phyloP scores from a whole-genome alignment of 495 filamentous ascomycete species.

The Parathielavia appendiculata region DNA sequence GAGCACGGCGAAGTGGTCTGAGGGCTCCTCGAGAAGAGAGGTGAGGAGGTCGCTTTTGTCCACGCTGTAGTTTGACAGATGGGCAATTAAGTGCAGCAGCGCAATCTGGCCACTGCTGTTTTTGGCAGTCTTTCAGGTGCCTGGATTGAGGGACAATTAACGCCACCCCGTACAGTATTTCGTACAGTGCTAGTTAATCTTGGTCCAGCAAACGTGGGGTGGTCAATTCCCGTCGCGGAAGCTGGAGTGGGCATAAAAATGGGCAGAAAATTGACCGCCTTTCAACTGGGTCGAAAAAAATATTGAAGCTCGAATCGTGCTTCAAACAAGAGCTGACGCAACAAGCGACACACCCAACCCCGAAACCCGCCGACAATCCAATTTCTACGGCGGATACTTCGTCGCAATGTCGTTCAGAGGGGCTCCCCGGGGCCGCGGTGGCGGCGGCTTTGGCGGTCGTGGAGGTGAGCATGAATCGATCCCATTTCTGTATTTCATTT shows the following conservation, averaged over 20 bases:
- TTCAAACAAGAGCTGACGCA: slow-evolving; percentile 4
- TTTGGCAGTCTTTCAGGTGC: slow-evolving; percentile 2
- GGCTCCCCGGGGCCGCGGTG: slow-evolving; percentile 29
- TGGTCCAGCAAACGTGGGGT: background rate
- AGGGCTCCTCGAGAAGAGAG: background rate
- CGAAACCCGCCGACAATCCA: slow-evolving; percentile 14
- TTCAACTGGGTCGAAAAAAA: slow-evolving; percentile 18
- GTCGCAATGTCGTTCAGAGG: slow-evolving; percentile 31
- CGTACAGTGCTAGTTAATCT: slow-evolving; percentile 5
- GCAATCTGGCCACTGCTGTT: slow-evolving; percentile 25
- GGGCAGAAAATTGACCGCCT: slow-evolving; percentile 21
- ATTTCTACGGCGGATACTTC: slow-evolving; percentile 9
- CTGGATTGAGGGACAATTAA: background rate
- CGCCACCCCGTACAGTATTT: slow-evolving; percentile 10
- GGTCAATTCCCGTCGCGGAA: background rate
- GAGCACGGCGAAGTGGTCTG: background rate
- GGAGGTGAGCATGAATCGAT: slow-evolving; percentile 22
- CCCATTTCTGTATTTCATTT: background rate
- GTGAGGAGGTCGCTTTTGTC: background rate
- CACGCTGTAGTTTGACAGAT: slow-evolving; percentile 8
- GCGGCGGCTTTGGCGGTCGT: slow-evolving; percentile 12
- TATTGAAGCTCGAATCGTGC: background rate
- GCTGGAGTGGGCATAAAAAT: background rate
- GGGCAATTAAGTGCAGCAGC: background rate
- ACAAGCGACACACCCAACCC: background rate